A percentile compares a stretch with the other conserved stretches of the same genome.
Conservation (phyloP, 495 filamentous ascomycete genomes). For the Aspergillus funiculosus region DNA sequence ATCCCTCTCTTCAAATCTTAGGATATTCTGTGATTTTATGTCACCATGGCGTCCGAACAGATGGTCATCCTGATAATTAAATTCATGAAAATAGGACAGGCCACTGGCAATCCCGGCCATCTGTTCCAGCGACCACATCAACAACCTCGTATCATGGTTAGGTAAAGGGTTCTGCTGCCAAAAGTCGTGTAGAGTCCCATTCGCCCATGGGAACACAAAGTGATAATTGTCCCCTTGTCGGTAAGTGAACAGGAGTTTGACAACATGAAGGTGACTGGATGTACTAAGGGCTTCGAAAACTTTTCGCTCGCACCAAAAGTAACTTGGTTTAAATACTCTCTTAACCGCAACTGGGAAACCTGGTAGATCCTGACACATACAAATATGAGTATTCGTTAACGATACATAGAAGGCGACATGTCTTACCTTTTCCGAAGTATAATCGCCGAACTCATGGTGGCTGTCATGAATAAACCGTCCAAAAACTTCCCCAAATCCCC, state of each 20-base stretch:
- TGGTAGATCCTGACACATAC: background rate
- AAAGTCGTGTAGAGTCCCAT: conserved; percentile 21
- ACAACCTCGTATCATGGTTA: background rate
- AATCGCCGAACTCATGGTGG: conserved; percentile 6
- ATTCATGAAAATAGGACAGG: conserved; percentile 14
- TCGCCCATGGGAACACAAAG: conserved; percentile 25
- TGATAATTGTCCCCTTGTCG: conserved; percentile 4
- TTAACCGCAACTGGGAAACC: conserved; percentile 8
- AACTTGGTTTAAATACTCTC: background rate
- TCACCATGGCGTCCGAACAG: conserved; percentile 21
- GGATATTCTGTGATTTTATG: conserved; percentile 31
- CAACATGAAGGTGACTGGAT: background rate
- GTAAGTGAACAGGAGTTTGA: conserved; percentile 10
- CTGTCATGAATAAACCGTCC: conserved; percentile 3
- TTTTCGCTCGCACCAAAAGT: conserved; percentile 1
- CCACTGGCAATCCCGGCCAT: conserved; percentile 19
- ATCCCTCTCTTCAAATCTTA: conserved; percentile 18
- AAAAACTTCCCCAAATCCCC: conserved; percentile 2
- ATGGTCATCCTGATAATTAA: conserved; percentile 10
- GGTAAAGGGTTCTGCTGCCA: conserved; percentile 7
- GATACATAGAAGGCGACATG: background rate
- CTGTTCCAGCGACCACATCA: conserved; percentile 20
- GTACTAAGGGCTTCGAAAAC: background rate
- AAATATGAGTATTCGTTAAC: background rate
- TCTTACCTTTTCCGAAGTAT: background rate